These are phyloP conservation scores for Cucurbita argyrosperma DNA, from an alignment of 306 rosid genomes.

Conservation along the genomic window DNA sequence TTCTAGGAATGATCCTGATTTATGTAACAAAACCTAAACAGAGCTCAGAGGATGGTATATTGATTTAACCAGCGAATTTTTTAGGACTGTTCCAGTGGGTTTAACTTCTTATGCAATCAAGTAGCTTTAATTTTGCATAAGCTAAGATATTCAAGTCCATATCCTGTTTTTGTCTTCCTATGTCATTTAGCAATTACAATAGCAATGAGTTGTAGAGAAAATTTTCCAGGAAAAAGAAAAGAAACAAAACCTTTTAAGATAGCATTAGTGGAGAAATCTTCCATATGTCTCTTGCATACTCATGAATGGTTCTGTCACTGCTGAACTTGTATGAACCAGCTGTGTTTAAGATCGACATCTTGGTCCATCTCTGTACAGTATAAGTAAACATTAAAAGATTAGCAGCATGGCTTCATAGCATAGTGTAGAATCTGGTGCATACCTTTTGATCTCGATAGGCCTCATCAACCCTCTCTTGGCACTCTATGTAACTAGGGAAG, in stretches of 20 bases:
- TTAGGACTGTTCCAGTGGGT: neutral
- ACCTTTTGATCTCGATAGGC: slow-evolving; percentile 73
- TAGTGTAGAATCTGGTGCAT: neutral
- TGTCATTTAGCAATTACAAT: neutral
- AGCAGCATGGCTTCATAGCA: neutral
- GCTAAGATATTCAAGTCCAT: neutral
- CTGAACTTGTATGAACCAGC: slow-evolving; percentile 93
- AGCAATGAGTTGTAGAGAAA: neutral
- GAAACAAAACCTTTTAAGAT: slow-evolving; percentile 21
- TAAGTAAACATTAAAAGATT: neutral
- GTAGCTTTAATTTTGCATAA: neutral
- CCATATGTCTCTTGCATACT: slow-evolving; percentile 87
- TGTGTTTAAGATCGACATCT: slow-evolving; percentile 86
- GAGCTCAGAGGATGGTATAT: neutral
- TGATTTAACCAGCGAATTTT: neutral
- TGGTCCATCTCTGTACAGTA: slow-evolving; percentile 64
- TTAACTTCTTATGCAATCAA: neutral
- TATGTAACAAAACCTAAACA: neutral
- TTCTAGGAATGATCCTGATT: neutral
- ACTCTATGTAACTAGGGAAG: slow-evolving; percentile 91
- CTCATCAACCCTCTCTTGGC: slow-evolving; percentile 78
- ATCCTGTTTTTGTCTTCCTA: neutral
- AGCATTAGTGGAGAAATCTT: slow-evolving; percentile 49
- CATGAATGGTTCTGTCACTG: slow-evolving; percentile 90
- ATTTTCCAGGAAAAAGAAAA: neutral